Base-by-base conservation (phyloP, 257 asterid species). In the Sherardia arvensis region DNA sequence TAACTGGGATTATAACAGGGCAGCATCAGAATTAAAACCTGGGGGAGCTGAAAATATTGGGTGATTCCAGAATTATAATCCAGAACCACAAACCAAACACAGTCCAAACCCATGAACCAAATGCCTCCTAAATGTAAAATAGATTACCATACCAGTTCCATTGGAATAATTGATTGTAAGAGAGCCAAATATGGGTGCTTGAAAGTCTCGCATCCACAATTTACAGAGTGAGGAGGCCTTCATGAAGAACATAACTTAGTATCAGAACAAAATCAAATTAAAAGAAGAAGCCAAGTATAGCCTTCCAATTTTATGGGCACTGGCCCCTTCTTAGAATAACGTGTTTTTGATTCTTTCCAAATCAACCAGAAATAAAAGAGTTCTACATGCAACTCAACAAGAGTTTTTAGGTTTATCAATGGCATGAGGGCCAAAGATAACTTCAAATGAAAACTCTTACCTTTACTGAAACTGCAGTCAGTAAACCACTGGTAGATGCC, bases 401-500 rank as follows among this genome's bases (percentile, higher is more conserved):
- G 26, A 32, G 67, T 48, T 47, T 27, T 25, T 2, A 23, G 6
- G 51, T 64, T 49, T 34, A 65, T 47, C 57, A 29, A 27, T 11
- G 53, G 30, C 18, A 12, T 32, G 22, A 45, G 45, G n/a, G 36
- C 58, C 25, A 69, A 51, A 34, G 36, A 55, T 26, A 23, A 25
- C 25, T 28, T n/a, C 21, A 28, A 61, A 36, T 70, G 30, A 23
- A 15, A 71, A 61, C 64, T 64, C 26, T 20, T 72, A 85, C 97
- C 94, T 87, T 74, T 40, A 86, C 30, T 51, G 77, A 80, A 78
- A 86, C 59, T 71, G 95, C 94, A 61, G 85, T 82, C 72, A 91
- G 76, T 75, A 75, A 87, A 62, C 98, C 98, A 80, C 84, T 71
- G 45, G 98, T 91, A 69, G 98, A 78, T 75, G 95, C 95, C 77